phyloP scores from a whole-genome alignment of 257 asterid genomes.

The Petunia secreta region DNA sequence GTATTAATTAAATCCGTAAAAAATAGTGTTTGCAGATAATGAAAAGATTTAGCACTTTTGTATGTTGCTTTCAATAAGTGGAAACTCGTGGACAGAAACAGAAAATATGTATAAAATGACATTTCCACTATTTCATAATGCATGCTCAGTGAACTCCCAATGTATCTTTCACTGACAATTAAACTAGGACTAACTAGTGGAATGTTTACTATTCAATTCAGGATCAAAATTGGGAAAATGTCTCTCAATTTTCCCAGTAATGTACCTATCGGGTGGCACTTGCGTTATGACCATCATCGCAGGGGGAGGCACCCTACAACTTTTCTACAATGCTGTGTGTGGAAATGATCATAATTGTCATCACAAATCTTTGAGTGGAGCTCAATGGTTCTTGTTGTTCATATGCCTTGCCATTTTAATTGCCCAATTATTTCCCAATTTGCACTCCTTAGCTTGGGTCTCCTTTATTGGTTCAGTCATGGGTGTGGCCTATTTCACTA shows the following conservation, averaged over 20 bases:
- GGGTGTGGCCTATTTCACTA: constrained; percentile 43
- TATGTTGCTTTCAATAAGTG: no score
- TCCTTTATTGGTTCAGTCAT: constrained; percentile 58
- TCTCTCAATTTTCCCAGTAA: constrained; percentile 59
- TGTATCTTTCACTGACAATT: background rate
- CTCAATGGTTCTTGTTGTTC: constrained; percentile 66
- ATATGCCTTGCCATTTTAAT: constrained; percentile 48
- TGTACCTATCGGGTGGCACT: constrained; percentile 71
- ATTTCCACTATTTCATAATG: background rate
- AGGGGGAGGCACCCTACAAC: constrained; percentile 54
- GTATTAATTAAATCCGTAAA: no score
- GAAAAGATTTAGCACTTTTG: no score
- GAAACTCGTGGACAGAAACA: no score
- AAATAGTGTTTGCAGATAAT: no score
- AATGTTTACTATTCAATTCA: constrained; percentile 14
- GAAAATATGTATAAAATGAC: no score
- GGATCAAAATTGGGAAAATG: constrained; percentile 65
- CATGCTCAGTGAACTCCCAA: background rate
- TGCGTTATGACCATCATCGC: constrained; percentile 57
- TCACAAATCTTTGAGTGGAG: constrained; percentile 36
- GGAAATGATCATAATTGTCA: constrained; percentile 30
- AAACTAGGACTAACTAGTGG: background rate
- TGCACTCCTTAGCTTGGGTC: constrained; percentile 51
- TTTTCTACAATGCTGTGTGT: constrained; percentile 38
- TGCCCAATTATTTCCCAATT: constrained; percentile 60